Conservation (phyloP, 306 rosid species). For the Prunus armeniaca region DNA sequence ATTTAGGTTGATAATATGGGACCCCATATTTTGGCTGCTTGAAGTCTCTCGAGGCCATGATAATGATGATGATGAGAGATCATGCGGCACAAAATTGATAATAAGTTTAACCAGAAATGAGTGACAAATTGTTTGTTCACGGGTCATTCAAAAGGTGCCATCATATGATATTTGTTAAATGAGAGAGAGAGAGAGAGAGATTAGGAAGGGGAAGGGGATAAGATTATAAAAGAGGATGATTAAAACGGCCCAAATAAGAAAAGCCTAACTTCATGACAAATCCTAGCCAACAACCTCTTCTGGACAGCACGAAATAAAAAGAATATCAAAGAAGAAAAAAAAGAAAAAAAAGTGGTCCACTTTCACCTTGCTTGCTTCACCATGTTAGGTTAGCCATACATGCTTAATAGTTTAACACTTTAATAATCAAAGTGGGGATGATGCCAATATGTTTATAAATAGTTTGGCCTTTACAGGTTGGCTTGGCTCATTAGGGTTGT, state of each 20-base stretch:
- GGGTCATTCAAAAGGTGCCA: slow-evolving; percentile 42
- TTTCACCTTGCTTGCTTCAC: slow-evolving; percentile 31
- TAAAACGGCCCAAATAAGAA: slow-evolving; percentile 13
- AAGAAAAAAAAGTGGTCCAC: not conserved
- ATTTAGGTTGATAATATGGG: not conserved
- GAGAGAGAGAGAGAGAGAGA: slow-evolving; percentile 3
- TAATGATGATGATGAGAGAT: slow-evolving; percentile 18
- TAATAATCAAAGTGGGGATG: slow-evolving; percentile 17
- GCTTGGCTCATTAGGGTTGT: slow-evolving; percentile 35
- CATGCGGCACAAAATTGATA: slow-evolving; percentile 17
- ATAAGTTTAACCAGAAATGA: slow-evolving; percentile 29
- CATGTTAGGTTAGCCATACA: slow-evolving; percentile 23
- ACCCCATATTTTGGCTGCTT: not conserved
- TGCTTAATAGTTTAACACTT: slow-evolving; percentile 4
- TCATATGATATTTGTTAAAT: slow-evolving; percentile 30
- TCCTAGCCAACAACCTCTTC: slow-evolving; percentile 57
- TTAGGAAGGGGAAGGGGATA: slow-evolving; percentile 24
- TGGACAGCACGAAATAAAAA: not conserved
- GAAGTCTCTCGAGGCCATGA: not conserved
- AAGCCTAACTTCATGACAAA: slow-evolving; percentile 47
- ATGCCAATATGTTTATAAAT: not conserved
- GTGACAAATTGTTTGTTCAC: slow-evolving; percentile 42
- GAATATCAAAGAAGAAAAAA: not conserved
- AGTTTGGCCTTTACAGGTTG: slow-evolving; percentile 42
- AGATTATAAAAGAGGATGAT: slow-evolving; percentile 14